Conservation (phyloP, 306 rosid species). For the Inga leiocalycina region DNA sequence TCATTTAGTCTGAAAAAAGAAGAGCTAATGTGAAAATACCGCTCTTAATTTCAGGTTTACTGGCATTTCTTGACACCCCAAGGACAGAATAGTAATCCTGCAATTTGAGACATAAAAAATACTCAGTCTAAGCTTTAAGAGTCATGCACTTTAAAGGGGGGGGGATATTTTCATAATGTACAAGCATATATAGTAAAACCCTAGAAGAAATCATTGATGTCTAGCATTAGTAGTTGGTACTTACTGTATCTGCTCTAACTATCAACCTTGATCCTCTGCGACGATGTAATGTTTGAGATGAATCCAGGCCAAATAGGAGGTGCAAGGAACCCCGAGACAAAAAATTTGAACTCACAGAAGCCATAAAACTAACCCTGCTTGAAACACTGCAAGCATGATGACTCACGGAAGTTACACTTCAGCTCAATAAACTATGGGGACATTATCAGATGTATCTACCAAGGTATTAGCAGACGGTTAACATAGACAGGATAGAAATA, state of each 20-base stretch:
- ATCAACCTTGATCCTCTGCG: conserved; percentile 62
- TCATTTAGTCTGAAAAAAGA: not conserved
- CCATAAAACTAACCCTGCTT: conserved; percentile 55
- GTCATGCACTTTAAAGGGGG: not conserved
- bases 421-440: conserved; percentile 5
- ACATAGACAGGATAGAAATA: not conserved
- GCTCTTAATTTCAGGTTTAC: conserved; percentile 92
- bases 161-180: conserved; percentile 3
- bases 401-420: conserved; percentile 22
- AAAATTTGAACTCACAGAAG: conserved; percentile 63
- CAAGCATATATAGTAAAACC: not conserved
- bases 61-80: conserved; percentile 85
- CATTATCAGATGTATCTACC: not conserved
- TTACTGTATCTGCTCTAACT: conserved; percentile 88
- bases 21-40: conserved; percentile 52
- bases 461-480: not conserved
- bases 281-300: conserved; percentile 57
- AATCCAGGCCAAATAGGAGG: conserved; percentile 40
- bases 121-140: conserved; percentile 6
- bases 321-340: conserved; percentile 59
- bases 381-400: conserved; percentile 55
- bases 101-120: conserved; percentile 33
- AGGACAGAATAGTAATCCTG: conserved; percentile 95
- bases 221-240: conserved; percentile 40
- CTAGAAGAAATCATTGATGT: conserved; percentile 8